Evolutionary conservation across 2,329 filamentous ascomycete species (phyloP).

Genomic region (Talaromyces pinophilus): DNA sequence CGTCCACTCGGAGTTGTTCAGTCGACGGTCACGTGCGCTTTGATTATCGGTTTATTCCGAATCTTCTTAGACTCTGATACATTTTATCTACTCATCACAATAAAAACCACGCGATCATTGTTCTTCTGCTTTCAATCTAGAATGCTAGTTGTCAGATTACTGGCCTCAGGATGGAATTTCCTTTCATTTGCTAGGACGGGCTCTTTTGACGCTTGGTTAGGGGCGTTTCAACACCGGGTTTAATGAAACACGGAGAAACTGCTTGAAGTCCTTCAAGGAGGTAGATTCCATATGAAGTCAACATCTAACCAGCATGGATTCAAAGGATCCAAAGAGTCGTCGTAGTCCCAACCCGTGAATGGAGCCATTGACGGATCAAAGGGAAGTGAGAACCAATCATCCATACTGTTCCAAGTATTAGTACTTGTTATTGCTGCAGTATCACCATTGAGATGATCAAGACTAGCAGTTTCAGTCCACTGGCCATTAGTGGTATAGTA

Average conservation of each 20-base stretch:
- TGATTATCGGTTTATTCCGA: background rate
- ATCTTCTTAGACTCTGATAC: background rate
- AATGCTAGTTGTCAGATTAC: background rate
- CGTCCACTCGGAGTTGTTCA: background rate
- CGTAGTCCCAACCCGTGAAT: constrained; percentile 42
- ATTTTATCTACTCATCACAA: background rate
- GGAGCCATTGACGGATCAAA: constrained; percentile 40
- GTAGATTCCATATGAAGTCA: constrained; percentile 48
- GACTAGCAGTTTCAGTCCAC: background rate
- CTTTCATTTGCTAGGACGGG: background rate
- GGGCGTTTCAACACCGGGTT: background rate
- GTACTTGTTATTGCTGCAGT: background rate
- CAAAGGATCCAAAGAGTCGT: constrained; percentile 39
- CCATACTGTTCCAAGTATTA: constrained; percentile 34
- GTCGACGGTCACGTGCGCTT: constrained; percentile 8
- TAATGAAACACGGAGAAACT: background rate
- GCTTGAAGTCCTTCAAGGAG: constrained; percentile 30
- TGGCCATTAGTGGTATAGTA: background rate
- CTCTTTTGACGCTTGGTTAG: background rate
- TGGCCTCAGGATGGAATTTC: background rate
- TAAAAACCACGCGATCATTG: background rate
- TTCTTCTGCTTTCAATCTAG: background rate
- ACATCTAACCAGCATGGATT: constrained; percentile 39
- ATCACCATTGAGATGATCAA: background rate
- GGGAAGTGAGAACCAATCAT: constrained; percentile 46